Base-by-base conservation (phyloP, 768 basidiomycete species). In the Tulasnella sp. region DNA sequence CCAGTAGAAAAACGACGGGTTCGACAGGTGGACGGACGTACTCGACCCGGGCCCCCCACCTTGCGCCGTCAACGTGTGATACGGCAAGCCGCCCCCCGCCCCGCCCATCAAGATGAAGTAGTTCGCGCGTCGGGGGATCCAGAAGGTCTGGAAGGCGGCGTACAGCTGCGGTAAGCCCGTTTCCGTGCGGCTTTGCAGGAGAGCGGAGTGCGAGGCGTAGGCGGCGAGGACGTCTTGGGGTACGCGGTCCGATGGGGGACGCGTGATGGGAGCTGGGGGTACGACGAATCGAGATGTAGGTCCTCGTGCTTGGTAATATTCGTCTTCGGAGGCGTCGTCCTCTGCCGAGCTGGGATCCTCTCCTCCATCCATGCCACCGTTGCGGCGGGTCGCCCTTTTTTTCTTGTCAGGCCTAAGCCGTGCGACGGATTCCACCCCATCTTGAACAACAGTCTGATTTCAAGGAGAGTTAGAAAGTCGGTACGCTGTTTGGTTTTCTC, bases 1-100 rank as follows among this genome's bases (percentile, higher is more conserved):
- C 71, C 71, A 72, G 64, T n/a, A 72, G 71, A 63, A 72, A n/a
- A 72, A 72, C n/a, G 64, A 39, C 22, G 71, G 71, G 40, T 72
- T 72, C 26, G 36, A 40, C 36, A 72, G 26, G 32, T 39, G 36
- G 8, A 72, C 44, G 1, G 71, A 22, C 16, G 71, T 70, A 34
- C 37, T 36, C 35, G 35, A 72, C 2, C 62, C 62, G 62, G 26
- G 37, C 39, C 29, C 34, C 19, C 29, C 37, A 19, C 62, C 36
- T 37, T 63, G 34, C 11, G 32, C 12, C 22, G 29, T 40, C 8
- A 63, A 12, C n/a, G 32, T 39, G 0, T 14, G 59, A 35, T 65
- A 36, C 0, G 62, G 39, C 0, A 34, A 8, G 0, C 59, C 44
- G 29, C 59, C 35, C 1, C 26, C 39, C 3, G 62, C 19, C 9